Conservation (phyloP, 148 eudicot genomes). For the Vaccinium macrocarpon region DNA sequence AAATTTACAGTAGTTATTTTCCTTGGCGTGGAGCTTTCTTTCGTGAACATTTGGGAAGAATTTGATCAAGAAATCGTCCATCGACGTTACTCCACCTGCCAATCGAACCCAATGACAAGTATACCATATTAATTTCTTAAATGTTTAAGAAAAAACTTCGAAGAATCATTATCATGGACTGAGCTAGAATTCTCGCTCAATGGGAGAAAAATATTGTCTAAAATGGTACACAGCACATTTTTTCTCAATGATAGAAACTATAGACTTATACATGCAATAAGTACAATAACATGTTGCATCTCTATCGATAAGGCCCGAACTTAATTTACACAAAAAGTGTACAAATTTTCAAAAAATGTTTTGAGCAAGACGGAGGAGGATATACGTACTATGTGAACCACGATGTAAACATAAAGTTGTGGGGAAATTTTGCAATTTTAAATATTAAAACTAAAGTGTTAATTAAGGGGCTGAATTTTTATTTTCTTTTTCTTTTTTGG, state of each 20-base stretch:
- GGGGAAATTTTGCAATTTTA: too few relatives aligned
- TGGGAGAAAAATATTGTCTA: too few relatives aligned
- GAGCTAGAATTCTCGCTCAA: neutral
- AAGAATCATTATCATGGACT: neutral
- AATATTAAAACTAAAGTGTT: too few relatives aligned
- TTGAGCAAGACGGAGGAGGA: too few relatives aligned
- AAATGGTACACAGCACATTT: neutral
- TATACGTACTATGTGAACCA: neutral
- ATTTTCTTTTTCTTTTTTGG: too few relatives aligned
- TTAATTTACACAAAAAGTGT: too few relatives aligned
- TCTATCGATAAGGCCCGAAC: too few relatives aligned
- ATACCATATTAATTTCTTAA: too few relatives aligned
- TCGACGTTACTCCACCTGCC: slow-evolving; percentile 66
- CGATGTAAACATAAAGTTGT: neutral
- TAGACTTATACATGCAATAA: too few relatives aligned
- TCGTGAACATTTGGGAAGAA: slow-evolving; percentile 57
- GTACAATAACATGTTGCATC: too few relatives aligned
- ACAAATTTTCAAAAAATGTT: too few relatives aligned
- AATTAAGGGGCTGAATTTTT: too few relatives aligned
- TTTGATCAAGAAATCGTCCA: slow-evolving; percentile 69
- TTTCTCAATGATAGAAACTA: neutral
- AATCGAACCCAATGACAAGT: neutral
- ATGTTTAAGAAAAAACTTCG: neutral
- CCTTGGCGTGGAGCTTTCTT: slow-evolving; percentile 45
- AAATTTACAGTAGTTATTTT: slow-evolving; percentile 71